phyloP scores from a whole-genome alignment of 257 asterid species.

The Thymus mandschuricus region DNA sequence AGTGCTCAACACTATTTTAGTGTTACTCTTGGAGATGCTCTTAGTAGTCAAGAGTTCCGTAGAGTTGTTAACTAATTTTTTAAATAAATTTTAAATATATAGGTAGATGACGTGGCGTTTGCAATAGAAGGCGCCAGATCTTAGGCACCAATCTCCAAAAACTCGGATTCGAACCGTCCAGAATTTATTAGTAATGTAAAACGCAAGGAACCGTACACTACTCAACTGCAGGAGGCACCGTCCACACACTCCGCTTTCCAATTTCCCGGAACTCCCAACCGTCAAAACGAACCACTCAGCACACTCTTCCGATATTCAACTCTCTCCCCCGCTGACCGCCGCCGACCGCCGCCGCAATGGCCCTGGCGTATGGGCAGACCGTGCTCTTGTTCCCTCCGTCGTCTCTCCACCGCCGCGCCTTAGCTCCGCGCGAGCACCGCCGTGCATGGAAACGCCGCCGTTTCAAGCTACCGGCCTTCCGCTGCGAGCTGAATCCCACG shows the following conservation, averaged over 20 bases:
- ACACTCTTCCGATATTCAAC: conserved; percentile 19
- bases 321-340: conserved; percentile 20
- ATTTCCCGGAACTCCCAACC: conserved; percentile 30
- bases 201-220: conserved; percentile 25
- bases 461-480: conserved; percentile 42
- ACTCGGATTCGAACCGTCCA: not conserved
- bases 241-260: not conserved
- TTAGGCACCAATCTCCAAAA: not conserved
- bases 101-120: too few species aligned
- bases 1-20: too few species aligned
- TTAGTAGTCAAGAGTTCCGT: too few species aligned
- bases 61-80: too few species aligned
- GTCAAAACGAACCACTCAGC: conserved; percentile 36
- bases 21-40: too few species aligned
- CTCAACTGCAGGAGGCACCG: conserved; percentile 9
- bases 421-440: conserved; percentile 43
- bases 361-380: conserved; percentile 36
- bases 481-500: conserved; percentile 32
- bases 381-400: conserved; percentile 36
- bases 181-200: not conserved
- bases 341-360: conserved; percentile 41
- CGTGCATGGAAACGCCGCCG: conserved; percentile 73
- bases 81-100: too few species aligned
- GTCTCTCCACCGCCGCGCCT: conserved; percentile 28
- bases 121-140: not conserved